Conservation (phyloP, 2,329 filamentous ascomycete genomes). For the Dothistroma septosporum region DNA sequence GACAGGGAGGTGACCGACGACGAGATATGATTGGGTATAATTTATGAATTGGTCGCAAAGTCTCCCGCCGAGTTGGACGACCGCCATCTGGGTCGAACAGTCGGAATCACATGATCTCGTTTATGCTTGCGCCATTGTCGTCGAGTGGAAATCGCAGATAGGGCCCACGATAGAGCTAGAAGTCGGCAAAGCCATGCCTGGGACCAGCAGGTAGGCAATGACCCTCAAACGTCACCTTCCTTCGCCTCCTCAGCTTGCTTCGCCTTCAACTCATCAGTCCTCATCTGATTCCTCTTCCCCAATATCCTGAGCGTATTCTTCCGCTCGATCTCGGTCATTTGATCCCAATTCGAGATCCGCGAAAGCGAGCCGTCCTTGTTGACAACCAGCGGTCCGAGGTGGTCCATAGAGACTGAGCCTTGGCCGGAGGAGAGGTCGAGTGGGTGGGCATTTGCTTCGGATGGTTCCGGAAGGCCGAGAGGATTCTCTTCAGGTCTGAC, state of each 20-base stretch:
- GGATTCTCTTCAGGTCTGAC: not conserved
- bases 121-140: too few species aligned
- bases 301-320: conserved; percentile 64
- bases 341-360: conserved; percentile 67
- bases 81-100: too few species aligned
- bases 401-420: conserved; percentile 56
- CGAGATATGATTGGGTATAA: not conserved
- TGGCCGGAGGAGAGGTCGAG: conserved; percentile 35
- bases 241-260: conserved; percentile 26
- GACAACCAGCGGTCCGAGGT: conserved; percentile 69
- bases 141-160: too few species aligned
- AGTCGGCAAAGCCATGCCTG: too few species aligned
- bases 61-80: not conserved
- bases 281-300: conserved; percentile 63
- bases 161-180: too few species aligned
- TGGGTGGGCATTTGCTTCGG: conserved; percentile 31
- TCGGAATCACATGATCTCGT: too few species aligned
- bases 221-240: not conserved
- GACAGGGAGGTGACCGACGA: not conserved
- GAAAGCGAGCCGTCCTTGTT: conserved; percentile 68
- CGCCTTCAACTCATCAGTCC: conserved; percentile 54
- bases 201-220: too few species aligned
- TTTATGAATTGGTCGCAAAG: not conserved
- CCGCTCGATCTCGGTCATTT: conserved; percentile 66
- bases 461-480: conserved; percentile 21